A percentile compares a stretch with the other conserved stretches of the same genome.
These are phyloP conservation scores for Aspergillus costaricaensis DNA, from an alignment of 2,329 filamentous ascomycete genomes.

Conservation along the genomic window DNA sequence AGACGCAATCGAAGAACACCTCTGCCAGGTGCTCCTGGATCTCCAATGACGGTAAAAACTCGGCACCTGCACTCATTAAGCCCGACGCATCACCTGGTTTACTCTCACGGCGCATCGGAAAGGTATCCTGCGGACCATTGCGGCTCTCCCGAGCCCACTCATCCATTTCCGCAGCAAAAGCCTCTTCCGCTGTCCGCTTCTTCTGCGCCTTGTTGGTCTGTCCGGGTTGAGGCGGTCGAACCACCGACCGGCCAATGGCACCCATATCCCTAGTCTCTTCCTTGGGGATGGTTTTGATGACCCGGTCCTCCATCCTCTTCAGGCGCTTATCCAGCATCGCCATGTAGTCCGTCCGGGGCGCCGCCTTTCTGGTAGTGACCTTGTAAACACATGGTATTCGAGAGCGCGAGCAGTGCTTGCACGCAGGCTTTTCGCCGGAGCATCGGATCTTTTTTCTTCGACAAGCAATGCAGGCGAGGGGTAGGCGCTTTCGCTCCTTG, in stretches of 20 bases:
- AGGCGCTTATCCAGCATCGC: conserved; percentile 95
- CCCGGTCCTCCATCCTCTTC: conserved; percentile 96
- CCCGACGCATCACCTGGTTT: conserved; percentile 73
- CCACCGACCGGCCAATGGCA: conserved; percentile 73
- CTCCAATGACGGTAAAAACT: conserved; percentile 79
- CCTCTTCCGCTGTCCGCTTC: conserved; percentile 83
- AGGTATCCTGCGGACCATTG: conserved; percentile 51
- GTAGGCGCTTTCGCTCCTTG: conserved; percentile 90
- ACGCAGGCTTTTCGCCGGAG: conserved; percentile 95
- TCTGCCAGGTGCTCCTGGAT: conserved; percentile 92
- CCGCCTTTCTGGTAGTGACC: conserved; percentile 89
- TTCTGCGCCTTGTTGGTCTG: conserved; percentile 63
- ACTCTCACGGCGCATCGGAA: conserved; percentile 57
- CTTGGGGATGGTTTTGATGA: conserved; percentile 93
- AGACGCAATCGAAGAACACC: conserved; percentile 92
- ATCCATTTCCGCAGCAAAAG: conserved; percentile 79
- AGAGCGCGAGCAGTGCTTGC: conserved; percentile 91
- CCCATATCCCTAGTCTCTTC: conserved; percentile 71
- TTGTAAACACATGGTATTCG: conserved; percentile 97
- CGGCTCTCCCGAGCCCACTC: conserved; percentile 71
- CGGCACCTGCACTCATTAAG: conserved; percentile 76
- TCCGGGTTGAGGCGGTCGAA: conserved; percentile 73
- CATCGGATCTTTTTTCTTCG: conserved; percentile 97
- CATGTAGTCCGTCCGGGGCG: conserved; percentile 97
- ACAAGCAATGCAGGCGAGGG: conserved; percentile 92